Base-by-base conservation (phyloP, 345 rosid species). In the Salix koriyanagi region DNA sequence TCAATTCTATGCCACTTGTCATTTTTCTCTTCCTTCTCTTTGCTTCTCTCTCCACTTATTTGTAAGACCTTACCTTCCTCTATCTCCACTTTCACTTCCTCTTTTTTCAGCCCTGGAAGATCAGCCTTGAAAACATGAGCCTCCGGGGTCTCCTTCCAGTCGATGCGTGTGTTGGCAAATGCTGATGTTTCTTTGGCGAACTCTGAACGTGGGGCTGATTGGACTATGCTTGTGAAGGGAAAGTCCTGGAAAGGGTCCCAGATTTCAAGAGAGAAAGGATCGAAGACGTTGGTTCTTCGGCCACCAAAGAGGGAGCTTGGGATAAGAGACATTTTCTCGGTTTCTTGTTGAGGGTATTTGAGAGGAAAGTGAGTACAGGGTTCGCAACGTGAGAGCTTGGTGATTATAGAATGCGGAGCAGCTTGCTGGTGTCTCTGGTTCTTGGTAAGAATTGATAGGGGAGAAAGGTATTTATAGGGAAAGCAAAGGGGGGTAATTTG, bases 201-300 rank as follows among this genome's bases (percentile, higher is more conserved):
- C 28, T 65, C 75, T 2, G 67, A 72, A 1, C 75, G 75, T 54
- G 75, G 75, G 44, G 48, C 70, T 2, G 71, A 13, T 7, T 41
- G 30, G 9, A 52, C 75, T 8, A 5, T 18, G 76, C 56, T 18
- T 12, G 65, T 0, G 7, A 73, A 23, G 7, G 76, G 56, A 65
- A 72, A 72, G 56, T 56, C 76, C 19, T 61, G 37, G 25, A 73
- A 73, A 10, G 76, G 76, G 21, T 73, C 76, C 76, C 76, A 73
- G 2, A 73, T 2, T n/a, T 73, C 76, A 0, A 73, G 58, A 16
- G 76, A 73, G 56, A 73, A 73, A 14, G 76, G 76, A 41, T 73
- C 76, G 10, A 73, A 73, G 23, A 73, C 2, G 76, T 73, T 73
- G 15, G 50, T 41, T 5, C 69, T 73, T 7, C 76, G 66, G 69